Evolutionary conservation across 2,329 filamentous ascomycete species (phyloP).

Genomic region (Hypoxylon sp.): DNA sequence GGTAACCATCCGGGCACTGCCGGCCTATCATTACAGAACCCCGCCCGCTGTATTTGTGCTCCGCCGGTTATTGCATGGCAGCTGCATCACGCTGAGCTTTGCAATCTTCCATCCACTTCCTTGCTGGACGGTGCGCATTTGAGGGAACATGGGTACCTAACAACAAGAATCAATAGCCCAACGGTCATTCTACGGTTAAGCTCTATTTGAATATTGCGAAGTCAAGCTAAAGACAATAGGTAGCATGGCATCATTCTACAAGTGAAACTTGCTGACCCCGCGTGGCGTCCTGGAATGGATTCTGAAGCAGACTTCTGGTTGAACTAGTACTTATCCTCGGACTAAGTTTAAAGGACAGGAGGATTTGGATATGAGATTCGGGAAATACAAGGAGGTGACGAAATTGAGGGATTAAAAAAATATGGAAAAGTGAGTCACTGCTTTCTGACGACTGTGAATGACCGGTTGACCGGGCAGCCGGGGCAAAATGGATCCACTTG

Average conservation of each 20-base stretch:
- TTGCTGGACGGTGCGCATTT: not conserved
- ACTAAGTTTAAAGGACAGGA: not conserved
- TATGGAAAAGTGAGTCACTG: not conserved
- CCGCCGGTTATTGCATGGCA: not conserved
- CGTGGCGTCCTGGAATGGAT: not conserved
- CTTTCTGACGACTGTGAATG: slow-evolving; percentile 4
- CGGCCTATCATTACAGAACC: not conserved
- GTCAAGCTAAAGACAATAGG: not conserved
- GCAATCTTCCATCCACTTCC: not conserved
- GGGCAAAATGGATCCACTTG: slow-evolving; percentile 22
- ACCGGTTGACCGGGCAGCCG: slow-evolving; percentile 7
- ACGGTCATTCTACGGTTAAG: not conserved
- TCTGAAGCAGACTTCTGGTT: not conserved
- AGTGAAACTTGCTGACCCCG: not conserved
- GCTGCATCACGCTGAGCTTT: not conserved
- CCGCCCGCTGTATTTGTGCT: not conserved
- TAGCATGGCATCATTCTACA: not conserved
- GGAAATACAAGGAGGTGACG: not conserved
- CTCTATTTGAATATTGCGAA: not conserved
- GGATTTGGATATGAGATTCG: not conserved
- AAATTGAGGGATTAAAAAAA: slow-evolving; percentile 5
- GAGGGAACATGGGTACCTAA: not conserved
- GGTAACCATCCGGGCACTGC: not conserved
- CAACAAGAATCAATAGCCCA: not conserved
- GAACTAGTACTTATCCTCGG: not conserved